Base-by-base conservation (phyloP, 768 basidiomycete species). In the Rhizopogon vinicolor region DNA sequence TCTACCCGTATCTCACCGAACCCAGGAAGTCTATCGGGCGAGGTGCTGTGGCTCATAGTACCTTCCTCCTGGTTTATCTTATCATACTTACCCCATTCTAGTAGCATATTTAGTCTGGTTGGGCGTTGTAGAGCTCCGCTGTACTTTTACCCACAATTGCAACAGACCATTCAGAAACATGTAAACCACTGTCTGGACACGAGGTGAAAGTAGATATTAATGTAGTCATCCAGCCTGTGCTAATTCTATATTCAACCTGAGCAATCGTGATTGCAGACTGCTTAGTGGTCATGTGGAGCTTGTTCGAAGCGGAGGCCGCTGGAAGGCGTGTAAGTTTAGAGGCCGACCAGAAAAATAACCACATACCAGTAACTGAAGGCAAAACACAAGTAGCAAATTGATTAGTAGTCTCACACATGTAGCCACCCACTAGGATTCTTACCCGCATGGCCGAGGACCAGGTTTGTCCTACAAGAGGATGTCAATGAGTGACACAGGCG, bases 251-350 rank as follows among this genome's bases (percentile, higher is more conserved):
- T 33, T 33, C 31, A 33, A 33, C 31, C 31, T 8, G 31, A 33
- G 31, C 31, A 9, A 33, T 33, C 31, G 25, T 25, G 25, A 25
- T 25, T 37, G 7, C 8, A 4, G 19, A 28, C 52, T 12, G 51
- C 19, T 48, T 46, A 70, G 70, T 78, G 65, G 51, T 59, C 69
- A 75, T 92, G 87, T 41, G 81, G 87, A 19, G 81, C 85, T 71
- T 93, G 91, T 70, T 96, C 89, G 66, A 92, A 97, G 51, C 87
- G 89, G 52, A 96, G 80, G 44, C 95, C 94, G 63, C 95, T 96
- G 63, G 39, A 69, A 45, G 3, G 13, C 12, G 3, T 48, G 51
- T 37, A 28, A 19, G 33, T 19, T 7, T 12, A 1, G 35, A 18
- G 31, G 7, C 39, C 53, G 19, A 14, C 19, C 22, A 8, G 40